These are phyloP conservation scores for Fonsecaea pedrosoi DNA, from an alignment of 2,329 filamentous ascomycete species.

Conservation along the genomic window DNA sequence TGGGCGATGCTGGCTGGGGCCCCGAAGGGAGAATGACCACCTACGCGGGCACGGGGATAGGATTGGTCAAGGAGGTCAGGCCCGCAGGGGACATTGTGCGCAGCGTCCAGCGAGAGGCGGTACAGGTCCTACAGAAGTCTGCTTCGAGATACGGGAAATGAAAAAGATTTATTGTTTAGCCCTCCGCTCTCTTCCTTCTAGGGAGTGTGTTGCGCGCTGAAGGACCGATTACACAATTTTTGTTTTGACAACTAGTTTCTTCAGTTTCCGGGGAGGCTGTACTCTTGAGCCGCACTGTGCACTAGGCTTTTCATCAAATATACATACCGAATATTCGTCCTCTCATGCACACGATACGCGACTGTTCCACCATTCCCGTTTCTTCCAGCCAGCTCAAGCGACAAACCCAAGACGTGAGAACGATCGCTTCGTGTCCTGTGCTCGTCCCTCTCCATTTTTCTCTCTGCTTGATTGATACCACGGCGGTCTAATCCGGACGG, in stretches of 20 bases:
- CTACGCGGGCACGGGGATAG: constrained; percentile 68
- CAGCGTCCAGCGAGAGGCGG: constrained; percentile 33
- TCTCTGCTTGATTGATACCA: not conserved
- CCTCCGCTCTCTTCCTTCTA: not conserved
- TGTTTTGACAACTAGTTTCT: not conserved
- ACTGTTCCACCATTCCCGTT: too few relatives aligned
- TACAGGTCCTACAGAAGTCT: constrained; percentile 30
- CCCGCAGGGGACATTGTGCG: constrained; percentile 59
- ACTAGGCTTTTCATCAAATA: too few relatives aligned
- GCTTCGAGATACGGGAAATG: constrained; percentile 20
- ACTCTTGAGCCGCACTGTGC: not conserved
- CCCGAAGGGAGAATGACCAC: constrained; percentile 63
- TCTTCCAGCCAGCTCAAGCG: too few relatives aligned
- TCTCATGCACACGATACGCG: too few relatives aligned
- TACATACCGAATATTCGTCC: too few relatives aligned
- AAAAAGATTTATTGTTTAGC: not conserved
- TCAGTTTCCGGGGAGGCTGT: not conserved
- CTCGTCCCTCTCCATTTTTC: not conserved
- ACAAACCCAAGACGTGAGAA: not conserved
- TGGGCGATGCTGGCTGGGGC: constrained; percentile 62
- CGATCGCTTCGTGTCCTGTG: too few relatives aligned
- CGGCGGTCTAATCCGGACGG: not conserved
- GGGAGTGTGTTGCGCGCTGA: not conserved
- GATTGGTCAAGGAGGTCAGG: constrained; percentile 60
- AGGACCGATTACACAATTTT: not conserved